phyloP scores from a whole-genome alignment of 768 basidiomycete genomes.

The Coprinellus micaceus region DNA sequence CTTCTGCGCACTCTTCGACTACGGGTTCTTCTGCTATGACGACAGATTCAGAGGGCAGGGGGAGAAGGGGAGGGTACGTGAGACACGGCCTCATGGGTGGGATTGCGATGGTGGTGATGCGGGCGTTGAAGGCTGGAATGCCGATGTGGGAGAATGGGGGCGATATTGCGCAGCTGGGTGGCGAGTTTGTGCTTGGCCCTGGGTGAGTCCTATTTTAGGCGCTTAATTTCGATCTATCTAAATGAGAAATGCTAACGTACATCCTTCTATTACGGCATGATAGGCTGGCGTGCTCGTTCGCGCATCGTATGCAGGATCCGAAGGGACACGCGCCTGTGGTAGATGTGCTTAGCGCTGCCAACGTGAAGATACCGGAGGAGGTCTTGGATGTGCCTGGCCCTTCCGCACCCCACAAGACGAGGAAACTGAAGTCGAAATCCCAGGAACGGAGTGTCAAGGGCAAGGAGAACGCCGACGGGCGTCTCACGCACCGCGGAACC shows the following conservation, averaged over 20 bases:
- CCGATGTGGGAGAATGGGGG: conserved; percentile 81
- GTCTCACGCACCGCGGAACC: neutral
- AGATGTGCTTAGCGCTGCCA: conserved; percentile 62
- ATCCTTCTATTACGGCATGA: neutral
- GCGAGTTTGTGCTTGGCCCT: conserved; percentile 69
- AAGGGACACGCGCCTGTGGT: conserved; percentile 72
- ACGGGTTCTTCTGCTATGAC: too few species aligned
- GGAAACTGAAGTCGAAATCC: neutral
- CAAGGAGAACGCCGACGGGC: neutral
- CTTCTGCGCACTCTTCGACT: too few species aligned
- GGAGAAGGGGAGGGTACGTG: conserved; percentile 46
- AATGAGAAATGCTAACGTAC: neutral
- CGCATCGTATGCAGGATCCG: conserved; percentile 81
- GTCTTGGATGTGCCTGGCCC: neutral
- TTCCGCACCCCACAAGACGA: too few species aligned
- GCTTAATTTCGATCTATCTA: neutral
- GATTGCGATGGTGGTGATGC: conserved; percentile 68
- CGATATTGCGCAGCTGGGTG: conserved; percentile 76
- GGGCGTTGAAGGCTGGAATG: conserved; percentile 71
- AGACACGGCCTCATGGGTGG: conserved; percentile 63
- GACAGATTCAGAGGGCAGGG: conserved; percentile 2
- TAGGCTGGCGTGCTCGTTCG: conserved; percentile 61
- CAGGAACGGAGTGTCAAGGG: neutral
- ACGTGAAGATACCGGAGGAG: conserved; percentile 19
- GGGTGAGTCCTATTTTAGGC: conserved; percentile 29